Base-by-base conservation (phyloP, 495 filamentous ascomycete genomes). In the Penicillium pancosmium region DNA sequence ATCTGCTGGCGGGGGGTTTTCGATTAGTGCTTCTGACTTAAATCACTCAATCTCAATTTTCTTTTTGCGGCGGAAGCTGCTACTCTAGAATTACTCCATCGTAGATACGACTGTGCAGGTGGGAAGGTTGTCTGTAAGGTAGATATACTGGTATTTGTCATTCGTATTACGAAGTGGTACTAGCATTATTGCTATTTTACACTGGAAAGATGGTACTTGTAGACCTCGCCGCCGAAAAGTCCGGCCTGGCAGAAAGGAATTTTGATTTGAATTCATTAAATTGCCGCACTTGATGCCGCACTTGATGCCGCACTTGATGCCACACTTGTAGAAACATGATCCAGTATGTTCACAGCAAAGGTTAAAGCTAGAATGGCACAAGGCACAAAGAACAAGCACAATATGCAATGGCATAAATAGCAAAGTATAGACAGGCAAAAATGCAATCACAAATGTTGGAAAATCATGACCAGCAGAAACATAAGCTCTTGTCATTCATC, bases 351-450 rank as follows among this genome's bases (percentile, higher is more conserved):
- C n/a, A 46, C 9, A 46, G 41, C 41, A 46, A 31, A 31, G 27
- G 27, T 31, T 31, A 31, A 31, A 31, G 8, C 8, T 31, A 31
- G 8, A 31, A 9, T n/a, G n/a, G n/a, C n/a, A n/a, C n/a, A n/a
- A n/a, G 27, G 5, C 27, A 9, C 6, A 31, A 31, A 8, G 18
- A 0, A 16, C n/a, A 21, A n/a, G 9, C 16, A 19, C 41, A 31
- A 21, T 46, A 46, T 16, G 41, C n/a, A 18, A 46, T 46, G 41
- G 4, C 10, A 31, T 27, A 27, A 1, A 23, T 9, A 27, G 11
- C 19, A 48, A 48, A 13, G 46, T 50, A 60, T 60, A 21, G 31
- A 60, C 43, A 60, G 25, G 31, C n/a, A 58, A 27, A 23, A 34
- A 55, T 43, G 52, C 51, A 54, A 35, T 57, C 55, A 35, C 38